Conservation (phyloP, 345 rosid genomes). For the Triadica sebifera region DNA sequence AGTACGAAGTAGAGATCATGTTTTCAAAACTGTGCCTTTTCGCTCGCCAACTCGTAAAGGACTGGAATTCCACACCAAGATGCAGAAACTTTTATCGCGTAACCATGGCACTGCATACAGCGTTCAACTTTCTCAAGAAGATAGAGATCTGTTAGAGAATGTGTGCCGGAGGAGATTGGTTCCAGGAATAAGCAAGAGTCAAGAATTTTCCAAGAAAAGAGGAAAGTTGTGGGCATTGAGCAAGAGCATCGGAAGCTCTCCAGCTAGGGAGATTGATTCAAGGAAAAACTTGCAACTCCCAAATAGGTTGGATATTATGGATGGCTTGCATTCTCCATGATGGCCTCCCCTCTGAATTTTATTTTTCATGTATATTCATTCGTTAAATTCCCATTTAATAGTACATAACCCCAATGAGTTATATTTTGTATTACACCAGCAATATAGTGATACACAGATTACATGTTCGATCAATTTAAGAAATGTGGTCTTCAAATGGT, state of each 20-base stretch:
- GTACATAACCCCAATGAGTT: not conserved
- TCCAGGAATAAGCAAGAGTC: slow-evolving; percentile 77
- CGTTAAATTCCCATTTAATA: not conserved
- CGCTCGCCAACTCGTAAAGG: slow-evolving; percentile 38
- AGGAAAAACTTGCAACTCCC: slow-evolving; percentile 5
- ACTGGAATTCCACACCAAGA: slow-evolving; percentile 26
- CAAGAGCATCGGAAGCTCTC: slow-evolving; percentile 73
- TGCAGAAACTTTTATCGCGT: slow-evolving; percentile 36
- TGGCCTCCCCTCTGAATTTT: not conserved
- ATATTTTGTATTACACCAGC: not conserved
- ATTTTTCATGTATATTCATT: slow-evolving; percentile 13
- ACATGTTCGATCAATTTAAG: not conserved
- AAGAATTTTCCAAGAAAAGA: slow-evolving; percentile 52
- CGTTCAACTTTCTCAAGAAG: slow-evolving; percentile 59
- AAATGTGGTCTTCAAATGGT: not conserved
- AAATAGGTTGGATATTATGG: slow-evolving; percentile 26
- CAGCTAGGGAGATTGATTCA: slow-evolving; percentile 16
- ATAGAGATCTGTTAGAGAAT: slow-evolving; percentile 51
- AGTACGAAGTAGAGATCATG: slow-evolving; percentile 47
- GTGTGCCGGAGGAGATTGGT: slow-evolving; percentile 41
- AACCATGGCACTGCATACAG: slow-evolving; percentile 20
- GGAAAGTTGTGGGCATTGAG: slow-evolving; percentile 43
- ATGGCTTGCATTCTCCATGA: slow-evolving; percentile 16
- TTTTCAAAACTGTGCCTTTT: slow-evolving; percentile 32
- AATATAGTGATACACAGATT: not conserved